Percentiles rank a stretch among this genome's conserved stretches.
These are phyloP conservation scores for Pyrus bretschneideri DNA, from an alignment of 306 rosid species.

Conservation along the genomic window DNA sequence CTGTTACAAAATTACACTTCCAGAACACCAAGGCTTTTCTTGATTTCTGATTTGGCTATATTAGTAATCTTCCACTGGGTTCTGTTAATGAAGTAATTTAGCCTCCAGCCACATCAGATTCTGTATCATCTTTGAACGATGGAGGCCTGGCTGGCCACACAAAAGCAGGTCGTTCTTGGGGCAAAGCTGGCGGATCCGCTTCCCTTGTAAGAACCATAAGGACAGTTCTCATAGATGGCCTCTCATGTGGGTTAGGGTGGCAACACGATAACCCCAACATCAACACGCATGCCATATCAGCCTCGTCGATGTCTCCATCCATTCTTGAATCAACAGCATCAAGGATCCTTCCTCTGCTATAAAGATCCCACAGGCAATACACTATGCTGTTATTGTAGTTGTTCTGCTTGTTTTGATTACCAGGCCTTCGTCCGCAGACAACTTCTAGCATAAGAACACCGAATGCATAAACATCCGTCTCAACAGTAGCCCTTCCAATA, in stretches of 20 bases:
- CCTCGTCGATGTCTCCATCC: slow-evolving; percentile 9
- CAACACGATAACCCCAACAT: slow-evolving; percentile 69
- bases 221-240: slow-evolving; percentile 61
- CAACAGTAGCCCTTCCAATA: slow-evolving; percentile 52
- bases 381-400: slow-evolving; percentile 50
- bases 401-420: slow-evolving; percentile 24
- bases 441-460: slow-evolving; percentile 65
- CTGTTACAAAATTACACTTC: neutral
- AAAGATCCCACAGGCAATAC: slow-evolving; percentile 62
- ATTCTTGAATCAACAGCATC: slow-evolving; percentile 40
- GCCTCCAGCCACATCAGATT: slow-evolving; percentile 11
- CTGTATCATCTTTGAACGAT: slow-evolving; percentile 26
- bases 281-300: slow-evolving; percentile 28
- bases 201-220: slow-evolving; percentile 55
- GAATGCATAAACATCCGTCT: slow-evolving; percentile 71
- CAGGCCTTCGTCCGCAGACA: slow-evolving; percentile 55
- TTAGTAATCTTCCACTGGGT: slow-evolving; percentile 38
- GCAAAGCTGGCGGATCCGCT: slow-evolving; percentile 38
- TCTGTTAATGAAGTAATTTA: neutral
- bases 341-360: slow-evolving; percentile 30
- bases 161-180: slow-evolving; percentile 52
- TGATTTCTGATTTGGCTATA: neutral
- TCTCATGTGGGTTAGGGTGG: slow-evolving; percentile 64
- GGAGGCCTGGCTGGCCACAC: slow-evolving; percentile 70
- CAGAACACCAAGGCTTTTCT: neutral